phyloP scores from a whole-genome alignment of 805 yeast genomes.

The Yarrowia sp. region DNA sequence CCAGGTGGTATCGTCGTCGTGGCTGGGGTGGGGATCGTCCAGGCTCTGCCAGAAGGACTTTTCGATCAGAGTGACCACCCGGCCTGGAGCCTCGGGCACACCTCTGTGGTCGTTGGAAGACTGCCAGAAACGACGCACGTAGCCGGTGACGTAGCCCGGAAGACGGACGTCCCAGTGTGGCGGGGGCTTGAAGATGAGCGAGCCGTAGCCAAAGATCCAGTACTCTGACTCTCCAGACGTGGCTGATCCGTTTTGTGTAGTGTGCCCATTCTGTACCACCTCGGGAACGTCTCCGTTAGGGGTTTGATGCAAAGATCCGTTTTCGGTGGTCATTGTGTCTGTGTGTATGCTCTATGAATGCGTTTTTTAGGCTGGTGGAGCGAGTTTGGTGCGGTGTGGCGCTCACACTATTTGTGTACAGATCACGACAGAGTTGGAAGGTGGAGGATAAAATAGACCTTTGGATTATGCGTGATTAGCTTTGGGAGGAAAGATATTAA shows the following conservation, averaged over 20 bases:
- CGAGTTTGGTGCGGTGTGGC: slow-evolving; percentile 17
- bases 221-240: slow-evolving; percentile 40
- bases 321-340: background rate
- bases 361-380: background rate
- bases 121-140: slow-evolving; percentile 88
- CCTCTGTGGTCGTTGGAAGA: slow-evolving; percentile 90
- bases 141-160: slow-evolving; percentile 80
- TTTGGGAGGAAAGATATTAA: background rate
- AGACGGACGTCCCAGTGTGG: slow-evolving; percentile 67
- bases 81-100: slow-evolving; percentile 82
- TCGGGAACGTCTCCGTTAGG: slow-evolving; percentile 22
- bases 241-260: background rate
- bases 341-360: slow-evolving; percentile 8
- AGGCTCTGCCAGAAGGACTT: slow-evolving; percentile 60
- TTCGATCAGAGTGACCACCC: slow-evolving; percentile 84
- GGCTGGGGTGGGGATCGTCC: slow-evolving; percentile 51
- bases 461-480: slow-evolving; percentile 38
- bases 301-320: background rate
- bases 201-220: slow-evolving; percentile 93
- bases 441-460: slow-evolving; percentile 18
- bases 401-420: slow-evolving; percentile 22
- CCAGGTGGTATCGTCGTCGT: slow-evolving; percentile 57
- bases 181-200: slow-evolving; percentile 89
- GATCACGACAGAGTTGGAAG: slow-evolving; percentile 29
- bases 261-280: no score